Percentiles rank a stretch among this genome's conserved stretches.
Evolutionary conservation across 2,329 filamentous ascomycete genomes (phyloP).

Genomic region (Ceratocystis albifundus): DNA sequence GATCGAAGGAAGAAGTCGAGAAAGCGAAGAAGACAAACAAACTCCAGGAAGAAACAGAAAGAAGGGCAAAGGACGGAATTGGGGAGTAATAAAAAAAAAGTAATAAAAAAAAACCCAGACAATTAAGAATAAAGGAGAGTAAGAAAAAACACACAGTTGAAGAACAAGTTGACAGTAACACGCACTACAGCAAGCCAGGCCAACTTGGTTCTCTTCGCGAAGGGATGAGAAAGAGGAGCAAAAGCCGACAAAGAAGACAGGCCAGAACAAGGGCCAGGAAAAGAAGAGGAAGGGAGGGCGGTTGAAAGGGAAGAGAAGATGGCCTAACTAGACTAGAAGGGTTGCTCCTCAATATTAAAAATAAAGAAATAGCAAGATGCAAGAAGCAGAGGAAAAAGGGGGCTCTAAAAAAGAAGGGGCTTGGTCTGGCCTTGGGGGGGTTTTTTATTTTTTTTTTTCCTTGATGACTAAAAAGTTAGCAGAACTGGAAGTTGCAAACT

Average conservation of each 20-base stretch:
- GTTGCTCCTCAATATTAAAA: constrained; percentile 7
- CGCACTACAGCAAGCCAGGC: background rate
- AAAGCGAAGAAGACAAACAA: constrained; percentile 2
- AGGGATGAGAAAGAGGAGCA: constrained; percentile 9
- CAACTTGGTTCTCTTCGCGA: constrained; percentile 12
- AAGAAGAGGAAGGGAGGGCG: background rate
- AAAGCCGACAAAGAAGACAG: background rate
- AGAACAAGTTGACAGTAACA: background rate
- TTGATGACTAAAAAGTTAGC: constrained; percentile 11
- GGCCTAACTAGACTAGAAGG: background rate
- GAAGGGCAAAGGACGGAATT: constrained; percentile 4
- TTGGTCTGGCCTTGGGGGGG: no score
- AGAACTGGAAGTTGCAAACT: background rate
- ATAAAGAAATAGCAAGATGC: constrained; percentile 16
- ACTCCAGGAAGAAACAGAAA: constrained; percentile 11
- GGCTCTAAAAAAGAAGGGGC: background rate
- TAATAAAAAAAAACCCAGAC: constrained; percentile 12
- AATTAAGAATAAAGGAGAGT: constrained; percentile 19
- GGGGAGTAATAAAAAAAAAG: constrained; percentile 6
- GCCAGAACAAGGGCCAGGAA: background rate
- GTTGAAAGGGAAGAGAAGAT: background rate
- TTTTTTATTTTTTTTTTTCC: background rate
- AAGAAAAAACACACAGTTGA: constrained; percentile 6
- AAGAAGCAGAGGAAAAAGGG: constrained; percentile 19
- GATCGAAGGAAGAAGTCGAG: constrained; percentile 1